phyloP scores from a whole-genome alignment of 495 filamentous ascomycete genomes.

The Aspergillus bertholletiae region DNA sequence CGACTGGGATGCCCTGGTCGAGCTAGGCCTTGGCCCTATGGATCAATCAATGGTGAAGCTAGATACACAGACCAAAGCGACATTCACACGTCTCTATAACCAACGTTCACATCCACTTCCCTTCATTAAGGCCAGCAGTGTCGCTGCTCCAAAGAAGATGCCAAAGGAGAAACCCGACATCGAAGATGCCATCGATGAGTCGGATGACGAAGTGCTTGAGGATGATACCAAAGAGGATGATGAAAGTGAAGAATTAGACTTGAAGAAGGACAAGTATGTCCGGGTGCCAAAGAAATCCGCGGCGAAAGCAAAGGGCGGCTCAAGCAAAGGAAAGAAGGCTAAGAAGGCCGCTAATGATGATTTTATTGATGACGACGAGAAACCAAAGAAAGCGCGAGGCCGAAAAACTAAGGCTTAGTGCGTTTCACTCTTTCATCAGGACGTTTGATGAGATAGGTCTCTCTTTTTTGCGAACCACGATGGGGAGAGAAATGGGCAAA shows the following conservation, averaged over 20 bases:
- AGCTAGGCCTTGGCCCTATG: constrained; percentile 86
- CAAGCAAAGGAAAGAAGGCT: constrained; percentile 55
- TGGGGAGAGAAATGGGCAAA: background rate
- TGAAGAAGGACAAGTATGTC: constrained; percentile 95
- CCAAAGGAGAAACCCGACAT: constrained; percentile 84
- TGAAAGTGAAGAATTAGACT: constrained; percentile 67
- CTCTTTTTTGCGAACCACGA: background rate
- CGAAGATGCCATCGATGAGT: constrained; percentile 93
- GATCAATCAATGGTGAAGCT: constrained; percentile 69
- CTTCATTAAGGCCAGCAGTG: constrained; percentile 88
- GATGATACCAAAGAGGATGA: constrained; percentile 58
- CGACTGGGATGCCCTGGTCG: constrained; percentile 88
- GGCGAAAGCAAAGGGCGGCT: constrained; percentile 23
- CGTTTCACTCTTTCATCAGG: constrained; percentile 8
- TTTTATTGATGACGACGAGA: constrained; percentile 43
- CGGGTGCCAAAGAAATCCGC: constrained; percentile 74
- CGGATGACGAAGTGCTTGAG: constrained; percentile 66
- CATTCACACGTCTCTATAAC: constrained; percentile 92
- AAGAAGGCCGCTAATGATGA: constrained; percentile 46
- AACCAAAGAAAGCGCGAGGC: constrained; percentile 50
- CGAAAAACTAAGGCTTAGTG: constrained; percentile 33
- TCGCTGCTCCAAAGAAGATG: constrained; percentile 64
- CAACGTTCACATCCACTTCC: constrained; percentile 80
- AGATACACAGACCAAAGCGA: constrained; percentile 77
- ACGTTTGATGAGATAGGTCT: background rate